phyloP scores from a whole-genome alignment of 495 filamentous ascomycete species.

The Tuber melanosporum region DNA sequence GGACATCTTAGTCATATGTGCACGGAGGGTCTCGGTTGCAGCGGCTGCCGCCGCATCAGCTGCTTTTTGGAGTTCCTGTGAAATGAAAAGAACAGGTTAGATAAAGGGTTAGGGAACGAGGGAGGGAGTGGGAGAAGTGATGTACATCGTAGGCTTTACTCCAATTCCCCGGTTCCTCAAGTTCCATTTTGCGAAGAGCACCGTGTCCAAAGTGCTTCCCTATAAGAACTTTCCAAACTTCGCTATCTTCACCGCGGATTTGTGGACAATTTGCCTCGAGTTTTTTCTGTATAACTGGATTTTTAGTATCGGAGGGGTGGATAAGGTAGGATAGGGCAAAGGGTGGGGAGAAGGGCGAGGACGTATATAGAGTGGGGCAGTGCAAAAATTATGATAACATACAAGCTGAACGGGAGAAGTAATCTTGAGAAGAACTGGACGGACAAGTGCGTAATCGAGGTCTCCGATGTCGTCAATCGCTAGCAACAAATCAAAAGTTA shows the following conservation, averaged over 20 bases:
- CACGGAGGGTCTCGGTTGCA: conserved; percentile 25
- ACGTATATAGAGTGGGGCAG: conserved; percentile 10
- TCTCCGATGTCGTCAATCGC: conserved; percentile 59
- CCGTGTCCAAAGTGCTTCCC: conserved; percentile 57
- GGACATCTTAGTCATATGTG: conserved; percentile 25
- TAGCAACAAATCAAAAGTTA: conserved; percentile 30
- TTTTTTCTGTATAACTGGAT: conserved; percentile 43
- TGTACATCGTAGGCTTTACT: conserved; percentile 54
- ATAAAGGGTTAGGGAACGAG: not conserved
- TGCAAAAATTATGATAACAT: conserved; percentile 5
- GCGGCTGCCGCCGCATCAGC: conserved; percentile 12
- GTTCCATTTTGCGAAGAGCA: conserved; percentile 51
- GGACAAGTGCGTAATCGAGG: conserved; percentile 55
- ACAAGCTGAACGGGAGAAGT: conserved; percentile 62
- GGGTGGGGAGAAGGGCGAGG: not conserved
- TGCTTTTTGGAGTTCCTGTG: conserved; percentile 24
- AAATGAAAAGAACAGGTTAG: not conserved
- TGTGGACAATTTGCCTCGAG: conserved; percentile 64
- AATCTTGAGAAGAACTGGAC: conserved; percentile 56
- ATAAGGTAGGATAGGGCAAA: not conserved
- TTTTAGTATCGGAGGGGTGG: not conserved
- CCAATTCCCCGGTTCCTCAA: conserved; percentile 55
- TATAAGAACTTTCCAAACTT: conserved; percentile 65
- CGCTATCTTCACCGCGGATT: conserved; percentile 53
- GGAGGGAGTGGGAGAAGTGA: not conserved